Base-by-base conservation (phyloP, 371 early-diverging fungal species). In the Zopfochytrium polystomum region DNA sequence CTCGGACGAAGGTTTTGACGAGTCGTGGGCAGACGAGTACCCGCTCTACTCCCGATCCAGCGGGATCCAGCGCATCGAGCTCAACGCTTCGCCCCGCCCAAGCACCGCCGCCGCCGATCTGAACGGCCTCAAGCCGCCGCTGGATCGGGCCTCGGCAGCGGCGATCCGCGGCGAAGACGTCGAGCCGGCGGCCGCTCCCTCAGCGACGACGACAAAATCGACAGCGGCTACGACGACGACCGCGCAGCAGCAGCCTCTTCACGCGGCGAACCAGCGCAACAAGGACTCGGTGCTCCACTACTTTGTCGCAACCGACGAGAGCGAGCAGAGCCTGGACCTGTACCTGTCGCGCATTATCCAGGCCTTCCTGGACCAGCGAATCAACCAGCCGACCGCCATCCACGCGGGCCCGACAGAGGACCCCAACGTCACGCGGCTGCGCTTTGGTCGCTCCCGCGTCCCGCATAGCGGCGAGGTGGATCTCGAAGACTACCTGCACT, bases 251-350 rank as follows among this genome's bases (percentile, higher is more conserved):
- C 18, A 15, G 20, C 13, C 9, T 18, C 30, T 18, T 32, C 20
- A 42, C n/a, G 57, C 46, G 25, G 48, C 3, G 30, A n/a, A 42
- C 3, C 66, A 65, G 48, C 52, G 66, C 20, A 65, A 65, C 52
- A 65, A 73, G 54, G 77, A 76, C 54, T 70, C 71, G 5, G 72
- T 71, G 11, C 67, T 76, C 33, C 77, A 76, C 55, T 76, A 76
- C 59, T 76, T 76, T 66, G 63, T 73, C 23, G 70, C 77, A 3
- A 76, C 74, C 1, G 48, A 55, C 5, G 60, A 68, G 35, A 65
- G 63, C 20, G 77, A 76, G 48, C 45, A 56, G 49, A 32, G 63
- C 4, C 60, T 76, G 33, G 77, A 76, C 44, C 58, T 45, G 30
- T 76, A 76, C 46, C 58, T 76, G 29, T 62, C 67, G 11, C 55